Evolutionary conservation across 2,329 filamentous ascomycete genomes (phyloP), one percentile per base, ranked within the genome.

Genomic region (Stylonectria norvegica): DNA sequence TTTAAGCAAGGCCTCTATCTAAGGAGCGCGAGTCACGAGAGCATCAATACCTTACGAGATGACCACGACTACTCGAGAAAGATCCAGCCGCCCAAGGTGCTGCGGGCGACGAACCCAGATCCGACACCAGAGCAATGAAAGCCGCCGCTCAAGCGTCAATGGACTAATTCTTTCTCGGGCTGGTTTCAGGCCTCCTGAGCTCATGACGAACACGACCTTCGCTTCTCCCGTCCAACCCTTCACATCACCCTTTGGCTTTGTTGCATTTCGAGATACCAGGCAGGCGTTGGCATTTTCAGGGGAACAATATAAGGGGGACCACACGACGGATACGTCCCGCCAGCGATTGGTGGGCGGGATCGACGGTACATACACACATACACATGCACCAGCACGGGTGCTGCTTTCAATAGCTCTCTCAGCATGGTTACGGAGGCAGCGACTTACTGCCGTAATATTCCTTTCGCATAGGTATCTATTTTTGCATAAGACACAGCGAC

Each of bases 61-160:
- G 78, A 83, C 46, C 78, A 80, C 43, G 80, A 84, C 50, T 84
- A 84, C 55, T 83, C 79, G 27, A 68, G 80, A 48, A 69, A 71
- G 49, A 78, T 83, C 11, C 75, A 74, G 35, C 65, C 71, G 30
- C 70, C 73, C 8, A 67, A 74, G 53, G 76, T 83, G 6, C 67
- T 84, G n/a, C 70, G 79, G 48, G 78, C 79, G 7, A 79, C 70
- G 20, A 84, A 84, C 53, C 79, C 80, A 4, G 79, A 83, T 50
- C 76, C 76, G 1, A 62, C 55, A 19, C 25, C 47, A 17, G 49
- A 52, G 29, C 25, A 18, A 20, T 49, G 34, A 49, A 32, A 29
- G 27, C 17, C 16, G 30, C 19, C 16, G 33, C 29, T 25, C 25
- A 22, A 39, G 42, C 35, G 42, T 38, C 37, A 38, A 50, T 22